Percentiles rank a stretch among this genome's conserved stretches.
These are phyloP conservation scores for Silene latifolia DNA, from an alignment of 148 eudicot species.

Conservation along the genomic window DNA sequence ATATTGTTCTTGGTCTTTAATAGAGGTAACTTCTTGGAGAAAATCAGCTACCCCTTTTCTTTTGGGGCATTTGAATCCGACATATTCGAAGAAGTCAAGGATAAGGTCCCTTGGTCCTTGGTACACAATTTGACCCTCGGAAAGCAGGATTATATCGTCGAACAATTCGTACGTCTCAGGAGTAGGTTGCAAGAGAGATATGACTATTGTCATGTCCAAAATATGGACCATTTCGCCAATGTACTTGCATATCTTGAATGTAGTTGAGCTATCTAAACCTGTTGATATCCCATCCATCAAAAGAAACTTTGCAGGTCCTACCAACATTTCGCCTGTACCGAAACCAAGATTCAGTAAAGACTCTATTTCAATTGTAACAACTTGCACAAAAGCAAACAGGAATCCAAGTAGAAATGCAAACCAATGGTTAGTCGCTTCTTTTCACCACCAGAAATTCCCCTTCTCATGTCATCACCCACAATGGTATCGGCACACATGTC, in stretches of 20 bases:
- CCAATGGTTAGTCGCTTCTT: too few species aligned
- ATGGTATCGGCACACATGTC: slow-evolving; percentile 62
- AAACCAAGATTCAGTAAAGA: too few species aligned
- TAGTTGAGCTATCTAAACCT: slow-evolving; percentile 83
- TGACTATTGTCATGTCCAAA: slow-evolving; percentile 60
- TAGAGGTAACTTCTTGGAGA: slow-evolving; percentile 82
- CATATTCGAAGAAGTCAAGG: slow-evolving; percentile 53
- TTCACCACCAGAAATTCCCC: slow-evolving; percentile 91
- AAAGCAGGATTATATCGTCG: slow-evolving; percentile 70
- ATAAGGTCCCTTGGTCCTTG: slow-evolving; percentile 68
- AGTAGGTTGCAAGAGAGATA: slow-evolving; percentile 75
- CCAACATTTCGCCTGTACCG: slow-evolving; percentile 73
- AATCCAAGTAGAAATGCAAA: slow-evolving; percentile 14
- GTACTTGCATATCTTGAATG: slow-evolving; percentile 61
- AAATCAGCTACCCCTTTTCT: slow-evolving; percentile 85
- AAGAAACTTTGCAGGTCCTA: slow-evolving; percentile 66
- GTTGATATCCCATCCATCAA: slow-evolving; percentile 83
- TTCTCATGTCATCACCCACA: slow-evolving; percentile 78
- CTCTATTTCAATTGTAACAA: too few species aligned
- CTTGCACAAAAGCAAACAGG: too few species aligned
- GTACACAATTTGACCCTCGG: slow-evolving; percentile 69
- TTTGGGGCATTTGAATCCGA: slow-evolving; percentile 71
- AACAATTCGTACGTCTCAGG: slow-evolving; percentile 72
- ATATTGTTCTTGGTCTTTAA: slow-evolving; percentile 74
- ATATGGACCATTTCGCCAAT: slow-evolving; percentile 71